Base-by-base conservation (phyloP, 371 early-diverging fungal genomes). In the Mucor lusitanicus region DNA sequence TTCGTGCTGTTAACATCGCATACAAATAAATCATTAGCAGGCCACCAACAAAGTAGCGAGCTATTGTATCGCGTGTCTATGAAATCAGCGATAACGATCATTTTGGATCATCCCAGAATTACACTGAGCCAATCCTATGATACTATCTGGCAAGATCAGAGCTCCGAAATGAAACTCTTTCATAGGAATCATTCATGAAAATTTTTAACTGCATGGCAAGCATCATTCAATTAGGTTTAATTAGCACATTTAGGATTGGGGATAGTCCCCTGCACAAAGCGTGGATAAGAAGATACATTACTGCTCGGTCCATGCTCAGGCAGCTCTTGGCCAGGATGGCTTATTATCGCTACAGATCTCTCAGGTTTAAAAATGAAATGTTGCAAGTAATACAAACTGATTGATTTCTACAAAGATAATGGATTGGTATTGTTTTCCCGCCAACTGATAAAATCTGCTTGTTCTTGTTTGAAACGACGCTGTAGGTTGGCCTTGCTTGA, bases 111-210 rank as follows among this genome's bases (percentile, higher is more conserved):
- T 61, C 54, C 55, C 40, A 66, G 44, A 61, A 40, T 50, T 33
- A 54, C 30, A 48, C 27, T 28, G 40, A 30, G 67, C 67, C 67
- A 66, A 66, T 66, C 67, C 60, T 40, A 37, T 42, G 61, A 66
- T 54, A 54, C 39, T 66, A 66, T 66, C 67, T 61, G 40, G 17
- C 30, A 66, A 66, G 61, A 66, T 66, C 67, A 66, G 33, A 60
- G 54, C 55, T 59, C 67, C 67, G 67, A 39, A 60, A 27, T 53
- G 54, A 54, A 60, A 48, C 59, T 30, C 48, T 48, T 48, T 23
- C 21, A 21, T 48, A 46, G 21, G 30, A 48, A 21, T 48, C 25
- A 48, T 48, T 21, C 48, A 48, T 37, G 21, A 48, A 48, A 48
- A 48, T 23, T 21, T 23, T 48, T 48, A 8, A 12, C 25, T 48